Conservation (phyloP, 257 asterid species). For the Buddleja alternifolia region DNA sequence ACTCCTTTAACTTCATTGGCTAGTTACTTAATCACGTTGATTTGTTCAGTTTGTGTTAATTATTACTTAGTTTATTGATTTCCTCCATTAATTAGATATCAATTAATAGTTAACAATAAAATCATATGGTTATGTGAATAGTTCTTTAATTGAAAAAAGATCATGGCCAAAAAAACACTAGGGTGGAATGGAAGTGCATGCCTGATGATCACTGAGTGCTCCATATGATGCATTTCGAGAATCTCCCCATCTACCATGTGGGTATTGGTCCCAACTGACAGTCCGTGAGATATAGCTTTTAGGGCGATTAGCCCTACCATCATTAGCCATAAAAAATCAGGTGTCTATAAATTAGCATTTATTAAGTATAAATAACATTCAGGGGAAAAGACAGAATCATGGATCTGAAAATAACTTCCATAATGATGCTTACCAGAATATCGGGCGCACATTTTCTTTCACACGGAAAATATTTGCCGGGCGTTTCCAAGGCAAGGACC, state of each 20-base stretch:
- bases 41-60: no score
- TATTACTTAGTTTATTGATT: no score
- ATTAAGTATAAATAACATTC: background rate
- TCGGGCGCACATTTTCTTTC: constrained; percentile 95
- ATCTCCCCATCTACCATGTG: constrained; percentile 97
- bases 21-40: no score
- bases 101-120: no score
- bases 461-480: constrained; percentile 81
- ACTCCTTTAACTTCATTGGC: no score
- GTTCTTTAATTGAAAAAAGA: no score
- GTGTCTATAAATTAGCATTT: constrained; percentile 9
- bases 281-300: constrained; percentile 97
- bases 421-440: constrained; percentile 84
- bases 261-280: constrained; percentile 92
- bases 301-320: constrained; percentile 95
- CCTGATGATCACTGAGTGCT: constrained; percentile 90
- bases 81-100: no score
- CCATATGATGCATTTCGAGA: constrained; percentile 90
- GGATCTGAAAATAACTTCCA: constrained; percentile 21
- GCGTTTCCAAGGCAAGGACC: constrained; percentile 96
- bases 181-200: constrained; percentile 28
- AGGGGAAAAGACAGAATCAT: background rate
- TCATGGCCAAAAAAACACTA: background rate
- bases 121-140: no score
- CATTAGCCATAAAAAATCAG: constrained; percentile 30